Evolutionary conservation across 176 grass and related monocot genomes (phyloP).

Genomic region (Oryza punctata): DNA sequence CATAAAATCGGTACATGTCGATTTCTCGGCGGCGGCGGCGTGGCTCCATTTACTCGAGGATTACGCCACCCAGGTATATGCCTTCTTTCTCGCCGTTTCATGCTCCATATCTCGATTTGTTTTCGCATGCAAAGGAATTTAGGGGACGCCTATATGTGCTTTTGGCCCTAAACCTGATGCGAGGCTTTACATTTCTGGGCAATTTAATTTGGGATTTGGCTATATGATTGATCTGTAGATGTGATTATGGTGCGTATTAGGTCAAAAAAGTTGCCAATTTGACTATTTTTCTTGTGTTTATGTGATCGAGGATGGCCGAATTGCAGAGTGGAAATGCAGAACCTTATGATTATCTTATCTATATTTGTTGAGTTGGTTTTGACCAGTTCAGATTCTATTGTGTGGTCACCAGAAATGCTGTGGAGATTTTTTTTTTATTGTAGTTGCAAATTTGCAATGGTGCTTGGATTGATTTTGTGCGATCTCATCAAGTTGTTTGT

Average conservation of each 20-base stretch:
- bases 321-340: too few relatives aligned
- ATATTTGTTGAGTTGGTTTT: neutral
- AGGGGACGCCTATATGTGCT: neutral
- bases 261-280: too few relatives aligned
- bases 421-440: neutral
- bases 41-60: neutral
- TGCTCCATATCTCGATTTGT: neutral
- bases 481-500: neutral
- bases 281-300: too few relatives aligned
- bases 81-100: neutral
- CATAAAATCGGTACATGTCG: too few relatives aligned
- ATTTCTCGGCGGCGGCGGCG: neutral
- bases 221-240: too few relatives aligned
- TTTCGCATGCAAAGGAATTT: neutral
- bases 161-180: neutral
- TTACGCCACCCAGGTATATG: neutral
- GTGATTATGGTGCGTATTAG: too few relatives aligned
- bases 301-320: too few relatives aligned
- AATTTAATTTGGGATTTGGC: neutral
- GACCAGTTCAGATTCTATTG: neutral
- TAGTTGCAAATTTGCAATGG: neutral
- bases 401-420: neutral
- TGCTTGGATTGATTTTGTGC: neutral
- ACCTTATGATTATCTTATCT: too few relatives aligned
- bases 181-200: too few relatives aligned